These are phyloP conservation scores for Didymella pomorum DNA, from an alignment of 2,329 filamentous ascomycete genomes.

Conservation along the genomic window DNA sequence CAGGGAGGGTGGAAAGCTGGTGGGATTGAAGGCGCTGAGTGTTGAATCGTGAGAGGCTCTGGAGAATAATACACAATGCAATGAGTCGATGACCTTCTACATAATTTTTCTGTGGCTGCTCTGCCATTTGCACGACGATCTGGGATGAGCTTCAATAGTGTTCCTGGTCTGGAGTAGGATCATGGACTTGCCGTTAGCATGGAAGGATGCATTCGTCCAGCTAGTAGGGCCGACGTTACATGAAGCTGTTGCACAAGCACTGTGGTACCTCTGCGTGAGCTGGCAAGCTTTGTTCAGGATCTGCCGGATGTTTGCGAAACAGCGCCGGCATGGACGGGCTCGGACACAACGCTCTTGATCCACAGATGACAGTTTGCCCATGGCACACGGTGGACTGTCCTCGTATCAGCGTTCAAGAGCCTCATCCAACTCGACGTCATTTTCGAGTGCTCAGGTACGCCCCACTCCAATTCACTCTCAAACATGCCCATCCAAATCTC, in stretches of 20 bases:
- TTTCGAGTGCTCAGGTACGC: slow-evolving; percentile 13
- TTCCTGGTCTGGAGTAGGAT: neutral
- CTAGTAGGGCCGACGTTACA: neutral
- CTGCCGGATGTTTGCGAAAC: slow-evolving; percentile 2
- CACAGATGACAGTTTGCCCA: slow-evolving; percentile 18
- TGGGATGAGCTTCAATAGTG: too few species aligned
- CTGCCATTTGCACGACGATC: too few species aligned
- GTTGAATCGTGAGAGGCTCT: slow-evolving; percentile 64
- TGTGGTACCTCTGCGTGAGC: neutral
- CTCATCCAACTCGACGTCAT: slow-evolving; percentile 12
- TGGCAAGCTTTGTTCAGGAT: neutral
- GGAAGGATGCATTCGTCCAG: neutral
- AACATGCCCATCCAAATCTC: slow-evolving; percentile 19
- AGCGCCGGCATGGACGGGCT: slow-evolving; percentile 3
- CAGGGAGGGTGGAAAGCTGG: slow-evolving; percentile 66
- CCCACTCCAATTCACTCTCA: slow-evolving; percentile 17
- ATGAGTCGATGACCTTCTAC: neutral
- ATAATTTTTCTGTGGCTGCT: neutral
- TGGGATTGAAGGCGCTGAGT: slow-evolving; percentile 80
- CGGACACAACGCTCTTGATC: slow-evolving; percentile 4
- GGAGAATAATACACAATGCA: neutral
- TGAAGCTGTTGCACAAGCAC: neutral
- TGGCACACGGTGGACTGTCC: slow-evolving; percentile 14
- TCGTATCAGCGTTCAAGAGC: slow-evolving; percentile 6
- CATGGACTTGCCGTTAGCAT: neutral